phyloP scores from a whole-genome alignment of 768 basidiomycete genomes.

The Amanita fuliginea region DNA sequence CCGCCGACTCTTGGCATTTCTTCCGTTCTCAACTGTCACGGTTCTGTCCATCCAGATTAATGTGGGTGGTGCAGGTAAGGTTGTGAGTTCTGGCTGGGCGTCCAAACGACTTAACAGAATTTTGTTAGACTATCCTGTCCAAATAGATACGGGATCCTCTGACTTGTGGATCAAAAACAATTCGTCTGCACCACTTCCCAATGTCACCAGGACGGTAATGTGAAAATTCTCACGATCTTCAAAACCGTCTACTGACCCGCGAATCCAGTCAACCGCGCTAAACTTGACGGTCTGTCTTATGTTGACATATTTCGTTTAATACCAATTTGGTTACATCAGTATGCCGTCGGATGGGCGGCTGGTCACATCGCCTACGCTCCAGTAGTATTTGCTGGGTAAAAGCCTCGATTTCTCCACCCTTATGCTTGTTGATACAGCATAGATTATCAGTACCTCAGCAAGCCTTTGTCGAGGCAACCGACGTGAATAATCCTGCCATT shows the following conservation, averaged over 20 bases:
- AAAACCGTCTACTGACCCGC: constrained; percentile 8
- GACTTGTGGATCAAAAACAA: constrained; percentile 64
- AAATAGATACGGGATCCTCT: constrained; percentile 79
- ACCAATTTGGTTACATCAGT: constrained; percentile 27
- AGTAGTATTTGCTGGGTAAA: constrained; percentile 61
- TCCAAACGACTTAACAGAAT: constrained; percentile 3
- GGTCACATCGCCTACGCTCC: constrained; percentile 54
- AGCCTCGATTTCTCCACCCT: background rate
- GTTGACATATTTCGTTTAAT: background rate
- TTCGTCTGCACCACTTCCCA: constrained; percentile 32
- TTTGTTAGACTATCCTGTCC: constrained; percentile 62
- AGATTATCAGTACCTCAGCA: constrained; percentile 60
- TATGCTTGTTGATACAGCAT: constrained; percentile 4
- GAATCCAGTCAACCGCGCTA: constrained; percentile 28
- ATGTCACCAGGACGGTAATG: constrained; percentile 36
- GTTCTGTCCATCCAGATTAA: constrained; percentile 41
- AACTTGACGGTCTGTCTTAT: constrained; percentile 52
- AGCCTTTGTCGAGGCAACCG: constrained; percentile 56
- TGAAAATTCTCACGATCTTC: constrained; percentile 6
- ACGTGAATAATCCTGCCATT: constrained; percentile 62
- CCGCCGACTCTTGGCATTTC: constrained; percentile 4
- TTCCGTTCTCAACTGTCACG: constrained; percentile 3
- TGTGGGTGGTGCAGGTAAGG: constrained; percentile 50
- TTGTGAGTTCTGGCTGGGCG: constrained; percentile 2
- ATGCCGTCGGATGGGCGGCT: constrained; percentile 71